Base-by-base conservation (phyloP, 805 yeast genomes). In the Saturnispora hagleri region DNA sequence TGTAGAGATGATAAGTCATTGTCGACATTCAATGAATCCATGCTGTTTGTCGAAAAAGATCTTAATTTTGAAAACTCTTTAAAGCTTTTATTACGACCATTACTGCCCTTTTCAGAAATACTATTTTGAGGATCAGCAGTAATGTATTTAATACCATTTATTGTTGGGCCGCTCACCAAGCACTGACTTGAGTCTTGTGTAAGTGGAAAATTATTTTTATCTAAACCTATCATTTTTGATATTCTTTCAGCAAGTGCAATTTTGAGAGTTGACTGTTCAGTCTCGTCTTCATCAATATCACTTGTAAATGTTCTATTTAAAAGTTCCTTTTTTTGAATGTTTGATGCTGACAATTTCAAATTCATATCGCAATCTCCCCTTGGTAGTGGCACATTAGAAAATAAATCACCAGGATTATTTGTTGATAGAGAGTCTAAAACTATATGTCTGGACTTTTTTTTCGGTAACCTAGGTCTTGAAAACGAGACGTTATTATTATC, bases 361-460 rank as follows among this genome's bases (percentile, higher is more conserved):
- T 51, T 47, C n/a, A 50, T 31, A 28, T 44, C 47, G 8, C 49
- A 33, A 44, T 38, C 28, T 18, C 50, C 52, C 47, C 60, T 55
- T 28, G 62, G 59, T 7, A 86, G 64, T 1, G 95, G 93, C 1
- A 84, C 96, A 51, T 84, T 86, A 0, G 96, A 85, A 10, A 89
- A 68, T 48, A 89, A 71, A 62, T 89, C 96, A 28, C 96, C 96
- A 0, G 96, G 96, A 60, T 85, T 88, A 17, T 82, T 70, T 4
- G 77, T 68, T 50, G 77, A 75, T 47, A 82, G 69, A 1, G 86
- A 73, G 26, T 75, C 78, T 35, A 84, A 67, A 4, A 68, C 77
- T 40, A 79, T 77, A 56, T 77, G 77, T 52, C 77, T 69, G 2
- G 81, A 75, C 20, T 51, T 50, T 8, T 42, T 41, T 17, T 24